A percentile compares a stretch with the other conserved stretches of the same genome.
Evolutionary conservation across 306 rosid genomes (phyloP).

Genomic region (Cucumis cinereus): DNA sequence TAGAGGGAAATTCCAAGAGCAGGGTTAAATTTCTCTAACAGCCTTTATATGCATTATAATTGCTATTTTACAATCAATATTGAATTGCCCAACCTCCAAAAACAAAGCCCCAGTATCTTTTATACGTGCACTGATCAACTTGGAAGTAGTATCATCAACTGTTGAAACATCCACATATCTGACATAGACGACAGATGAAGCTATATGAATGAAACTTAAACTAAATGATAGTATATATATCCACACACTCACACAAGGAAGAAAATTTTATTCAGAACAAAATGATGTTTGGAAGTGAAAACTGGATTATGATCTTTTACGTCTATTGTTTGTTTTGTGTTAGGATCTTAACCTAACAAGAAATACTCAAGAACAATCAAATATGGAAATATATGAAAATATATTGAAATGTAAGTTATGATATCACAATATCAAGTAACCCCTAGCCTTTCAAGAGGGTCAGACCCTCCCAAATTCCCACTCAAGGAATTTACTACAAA

Average conservation of each 20-base stretch:
- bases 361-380: no score
- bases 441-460: no score
- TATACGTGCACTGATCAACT: slow-evolving; percentile 44
- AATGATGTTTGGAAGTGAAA: neutral
- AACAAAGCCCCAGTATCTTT: slow-evolving; percentile 69
- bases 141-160: slow-evolving; percentile 71
- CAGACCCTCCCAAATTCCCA: no score
- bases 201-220: neutral
- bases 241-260: neutral
- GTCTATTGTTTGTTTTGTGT: neutral
- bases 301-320: neutral
- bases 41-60: neutral
- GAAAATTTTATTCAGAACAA: neutral
- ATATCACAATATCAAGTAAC: no score
- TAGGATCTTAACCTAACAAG: no score
- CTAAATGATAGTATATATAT: neutral
- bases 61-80: neutral
- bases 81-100: slow-evolving; percentile 54
- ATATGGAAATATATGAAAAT: no score
- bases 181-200: slow-evolving; percentile 10
- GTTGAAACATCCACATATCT: slow-evolving; percentile 96
- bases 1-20: slow-evolving; percentile 16
- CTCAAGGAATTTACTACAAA: no score
- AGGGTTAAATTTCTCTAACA: slow-evolving; percentile 6
- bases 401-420: no score